A percentile compares a stretch with the other conserved stretches of the same genome.
Evolutionary conservation across 345 rosid genomes (phyloP).

Genomic region (Populus pruinosa): DNA sequence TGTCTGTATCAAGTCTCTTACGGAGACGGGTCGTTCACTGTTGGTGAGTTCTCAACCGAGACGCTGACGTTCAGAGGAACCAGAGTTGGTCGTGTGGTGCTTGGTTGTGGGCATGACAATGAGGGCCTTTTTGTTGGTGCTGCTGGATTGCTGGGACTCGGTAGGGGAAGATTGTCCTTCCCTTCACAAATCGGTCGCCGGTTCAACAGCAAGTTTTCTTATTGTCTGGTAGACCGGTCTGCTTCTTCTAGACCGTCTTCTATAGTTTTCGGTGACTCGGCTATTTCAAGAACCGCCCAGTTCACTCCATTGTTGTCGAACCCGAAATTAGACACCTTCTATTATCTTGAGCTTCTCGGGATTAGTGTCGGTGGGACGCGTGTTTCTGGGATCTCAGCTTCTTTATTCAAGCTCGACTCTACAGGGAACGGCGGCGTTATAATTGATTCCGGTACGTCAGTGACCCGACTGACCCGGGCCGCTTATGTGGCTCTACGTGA

Average conservation of each 20-base stretch:
- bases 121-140: conserved; percentile 94
- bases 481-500: conserved; percentile 65
- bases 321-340: conserved; percentile 89
- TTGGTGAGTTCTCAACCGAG: conserved; percentile 83
- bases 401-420: conserved; percentile 64
- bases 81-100: conserved; percentile 60
- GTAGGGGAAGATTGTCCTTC: conserved; percentile 77
- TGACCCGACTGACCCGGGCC: conserved; percentile 69
- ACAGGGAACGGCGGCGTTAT: conserved; percentile 90
- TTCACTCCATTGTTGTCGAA: conserved; percentile 75
- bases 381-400: conserved; percentile 60
- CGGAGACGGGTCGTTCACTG: conserved; percentile 91
- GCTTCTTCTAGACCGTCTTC: conserved; percentile 78
- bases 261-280: conserved; percentile 71
- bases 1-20: conserved; percentile 88
- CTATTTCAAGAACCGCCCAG: conserved; percentile 61
- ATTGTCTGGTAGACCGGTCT: conserved; percentile 86
- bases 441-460: conserved; percentile 83
- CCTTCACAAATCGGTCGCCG: conserved; percentile 77
- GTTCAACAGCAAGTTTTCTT: conserved; percentile 75
- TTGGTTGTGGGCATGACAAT: conserved; percentile 93
- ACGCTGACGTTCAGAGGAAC: conserved; percentile 71
- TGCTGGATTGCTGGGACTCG: conserved; percentile 86
- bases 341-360: conserved; percentile 80
- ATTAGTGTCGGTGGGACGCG: conserved; percentile 86